Conservation (phyloP, 73 alveolate species). For the Symbiodinium natans region DNA sequence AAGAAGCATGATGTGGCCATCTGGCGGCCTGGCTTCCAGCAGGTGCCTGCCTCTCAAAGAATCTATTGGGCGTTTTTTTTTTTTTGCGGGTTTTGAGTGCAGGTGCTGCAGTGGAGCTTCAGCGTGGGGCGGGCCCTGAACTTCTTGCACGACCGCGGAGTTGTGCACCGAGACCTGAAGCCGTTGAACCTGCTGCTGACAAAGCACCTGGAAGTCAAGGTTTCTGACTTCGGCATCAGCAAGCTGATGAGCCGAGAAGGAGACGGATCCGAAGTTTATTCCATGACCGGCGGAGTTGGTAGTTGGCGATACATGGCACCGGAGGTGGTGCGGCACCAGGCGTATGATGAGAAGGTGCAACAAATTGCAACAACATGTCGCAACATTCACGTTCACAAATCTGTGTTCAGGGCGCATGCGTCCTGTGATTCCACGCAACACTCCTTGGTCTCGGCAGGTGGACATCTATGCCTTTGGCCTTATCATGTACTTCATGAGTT, state of each 20-base stretch:
- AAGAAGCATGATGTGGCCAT: background rate
- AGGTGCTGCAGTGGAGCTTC: constrained; percentile 7
- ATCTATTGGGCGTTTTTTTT: background rate
- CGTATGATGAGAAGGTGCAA: background rate
- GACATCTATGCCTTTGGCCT: background rate
- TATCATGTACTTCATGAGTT: constrained; percentile 32
- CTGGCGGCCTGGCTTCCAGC: constrained; percentile 47
- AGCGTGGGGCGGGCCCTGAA: constrained; percentile 18
- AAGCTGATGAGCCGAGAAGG: background rate
- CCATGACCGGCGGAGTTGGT: background rate
- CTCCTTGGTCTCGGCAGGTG: background rate
- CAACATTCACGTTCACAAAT: background rate
- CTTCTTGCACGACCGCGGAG: constrained; percentile 42
- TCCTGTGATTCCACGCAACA: background rate
- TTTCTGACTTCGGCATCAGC: constrained; percentile 53
- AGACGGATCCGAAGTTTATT: background rate
- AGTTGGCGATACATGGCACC: constrained; percentile 26
- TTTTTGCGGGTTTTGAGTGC: background rate
- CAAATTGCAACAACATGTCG: background rate
- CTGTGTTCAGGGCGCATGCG: background rate
- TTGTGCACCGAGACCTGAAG: constrained; percentile 53
- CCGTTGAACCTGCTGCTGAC: constrained; percentile 65
- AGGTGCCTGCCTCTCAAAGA: background rate
- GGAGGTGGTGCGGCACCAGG: background rate
- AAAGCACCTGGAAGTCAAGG: constrained; percentile 58